Evolutionary conservation across 768 basidiomycete genomes (phyloP).

Genomic region (Xerocomellus dryophilus): DNA sequence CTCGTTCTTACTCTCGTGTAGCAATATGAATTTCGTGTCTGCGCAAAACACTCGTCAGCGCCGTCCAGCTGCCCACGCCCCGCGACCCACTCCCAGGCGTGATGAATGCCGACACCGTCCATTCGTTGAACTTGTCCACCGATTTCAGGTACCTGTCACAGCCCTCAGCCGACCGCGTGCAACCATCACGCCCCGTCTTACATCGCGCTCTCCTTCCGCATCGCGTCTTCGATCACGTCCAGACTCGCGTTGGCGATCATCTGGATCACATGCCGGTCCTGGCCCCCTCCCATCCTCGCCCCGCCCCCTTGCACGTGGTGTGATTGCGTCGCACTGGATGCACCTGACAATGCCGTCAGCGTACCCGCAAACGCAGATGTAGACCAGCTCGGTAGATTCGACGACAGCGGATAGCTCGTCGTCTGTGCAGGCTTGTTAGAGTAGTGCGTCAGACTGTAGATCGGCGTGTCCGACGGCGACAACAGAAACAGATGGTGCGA

Average conservation of each 20-base stretch:
- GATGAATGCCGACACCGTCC: slow-evolving; percentile 95
- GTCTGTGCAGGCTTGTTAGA: slow-evolving; percentile 68
- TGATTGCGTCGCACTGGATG: slow-evolving; percentile 67
- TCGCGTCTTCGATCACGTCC: slow-evolving; percentile 92
- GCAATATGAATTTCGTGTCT: slow-evolving; percentile 94
- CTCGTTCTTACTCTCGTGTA: slow-evolving; percentile 96
- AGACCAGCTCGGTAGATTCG: slow-evolving; percentile 86
- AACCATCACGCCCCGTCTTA: slow-evolving; percentile 39
- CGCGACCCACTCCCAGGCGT: slow-evolving; percentile 82
- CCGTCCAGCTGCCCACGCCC: too few species aligned
- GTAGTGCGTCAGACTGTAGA: slow-evolving; percentile 80
- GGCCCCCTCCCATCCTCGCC: slow-evolving; percentile 72
- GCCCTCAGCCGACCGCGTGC: slow-evolving; percentile 12
- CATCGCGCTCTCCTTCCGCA: slow-evolving; percentile 79
- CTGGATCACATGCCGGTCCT: slow-evolving; percentile 92
- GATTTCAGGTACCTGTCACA: slow-evolving; percentile 83
- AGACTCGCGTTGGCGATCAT: slow-evolving; percentile 98
- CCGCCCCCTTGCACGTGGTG: slow-evolving; percentile 59
- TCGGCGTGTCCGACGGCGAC: slow-evolving; percentile 82
- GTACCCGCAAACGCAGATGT: slow-evolving; percentile 90
- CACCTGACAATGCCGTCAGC: slow-evolving; percentile 81
- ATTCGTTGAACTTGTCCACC: slow-evolving; percentile 98
- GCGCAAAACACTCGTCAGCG: slow-evolving; percentile 7
- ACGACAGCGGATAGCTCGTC: slow-evolving; percentile 64
- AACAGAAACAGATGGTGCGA: slow-evolving; percentile 84